Evolutionary conservation across 192 early-diverging fungal genomes (phyloP).

Genomic region (Paraglomus brasilianum): DNA sequence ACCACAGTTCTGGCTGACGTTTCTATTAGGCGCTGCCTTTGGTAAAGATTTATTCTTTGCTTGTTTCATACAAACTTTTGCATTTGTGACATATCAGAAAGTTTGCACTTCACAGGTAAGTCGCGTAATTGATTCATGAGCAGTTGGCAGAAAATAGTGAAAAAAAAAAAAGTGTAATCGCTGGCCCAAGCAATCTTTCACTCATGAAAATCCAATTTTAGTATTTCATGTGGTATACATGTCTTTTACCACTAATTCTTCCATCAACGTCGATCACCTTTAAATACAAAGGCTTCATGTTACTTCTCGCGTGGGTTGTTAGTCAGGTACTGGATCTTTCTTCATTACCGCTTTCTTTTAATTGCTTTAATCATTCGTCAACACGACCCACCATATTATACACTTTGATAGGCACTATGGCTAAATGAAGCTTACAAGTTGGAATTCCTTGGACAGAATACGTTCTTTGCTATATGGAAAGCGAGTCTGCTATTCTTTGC

Average conservation of each 20-base stretch:
- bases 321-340: conserved; percentile 50
- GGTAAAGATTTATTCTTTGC: conserved; percentile 85
- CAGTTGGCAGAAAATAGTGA: conserved; percentile 7
- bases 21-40: conserved; percentile 66
- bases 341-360: not conserved
- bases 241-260: conserved; percentile 83
- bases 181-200: not conserved
- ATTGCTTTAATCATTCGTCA: not conserved
- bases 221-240: conserved; percentile 99
- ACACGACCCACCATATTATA: no score
- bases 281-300: conserved; percentile 47
- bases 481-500: conserved; percentile 71
- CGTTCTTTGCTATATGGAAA: conserved; percentile 73
- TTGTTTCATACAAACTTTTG: conserved; percentile 91
- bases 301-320: conserved; percentile 69
- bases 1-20: conserved; percentile 75
- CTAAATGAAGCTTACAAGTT: conserved; percentile 82
- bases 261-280: conserved; percentile 57
- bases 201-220: conserved; percentile 32
- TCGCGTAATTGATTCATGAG: not conserved
- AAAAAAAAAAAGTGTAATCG: conserved; percentile 5
- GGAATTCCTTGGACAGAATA: conserved; percentile 85
- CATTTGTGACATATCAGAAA: conserved; percentile 96
- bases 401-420: conserved; percentile 72
- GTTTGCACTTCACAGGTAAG: conserved; percentile 92